phyloP scores from a whole-genome alignment of 2,329 filamentous ascomycete species.

The Xylaria sp. region DNA sequence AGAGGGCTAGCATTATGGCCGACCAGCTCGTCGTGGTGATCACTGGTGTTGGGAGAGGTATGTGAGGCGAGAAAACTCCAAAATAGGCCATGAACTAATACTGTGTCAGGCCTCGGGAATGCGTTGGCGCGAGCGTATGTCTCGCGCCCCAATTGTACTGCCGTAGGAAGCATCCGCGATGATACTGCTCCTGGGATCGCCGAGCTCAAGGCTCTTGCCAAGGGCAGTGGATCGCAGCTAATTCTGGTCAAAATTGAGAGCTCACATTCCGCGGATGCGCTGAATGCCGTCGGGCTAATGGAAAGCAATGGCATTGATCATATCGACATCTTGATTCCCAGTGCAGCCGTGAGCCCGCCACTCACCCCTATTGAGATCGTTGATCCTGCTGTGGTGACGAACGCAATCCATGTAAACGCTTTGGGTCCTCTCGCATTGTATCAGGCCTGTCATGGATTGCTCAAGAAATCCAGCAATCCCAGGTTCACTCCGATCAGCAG shows the following conservation, averaged over 20 bases:
- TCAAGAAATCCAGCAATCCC: conserved; percentile 47
- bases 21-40: no score
- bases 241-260: no score
- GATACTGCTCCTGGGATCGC: conserved; percentile 40
- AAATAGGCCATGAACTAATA: background rate
- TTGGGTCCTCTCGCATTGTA: conserved; percentile 47
- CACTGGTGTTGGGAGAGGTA: conserved; percentile 12
- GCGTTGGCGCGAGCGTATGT: conserved; percentile 46
- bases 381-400: conserved; percentile 44
- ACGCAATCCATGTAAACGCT: conserved; percentile 46
- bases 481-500: conserved; percentile 50
- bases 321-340: conserved; percentile 51
- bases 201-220: conserved; percentile 41
- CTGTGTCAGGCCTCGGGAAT: conserved; percentile 49
- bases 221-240: background rate
- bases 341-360: conserved; percentile 47
- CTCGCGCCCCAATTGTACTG: no score
- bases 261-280: conserved; percentile 41
- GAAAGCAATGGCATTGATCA: conserved; percentile 41
- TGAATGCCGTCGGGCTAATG: conserved; percentile 43
- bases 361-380: conserved; percentile 47
- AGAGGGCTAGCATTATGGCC: no score
- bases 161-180: conserved; percentile 54
- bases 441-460: conserved; percentile 48
- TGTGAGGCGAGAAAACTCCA: background rate